Conservation (phyloP, 208 protist species). For the Acanthamoeba lenticulata region DNA sequence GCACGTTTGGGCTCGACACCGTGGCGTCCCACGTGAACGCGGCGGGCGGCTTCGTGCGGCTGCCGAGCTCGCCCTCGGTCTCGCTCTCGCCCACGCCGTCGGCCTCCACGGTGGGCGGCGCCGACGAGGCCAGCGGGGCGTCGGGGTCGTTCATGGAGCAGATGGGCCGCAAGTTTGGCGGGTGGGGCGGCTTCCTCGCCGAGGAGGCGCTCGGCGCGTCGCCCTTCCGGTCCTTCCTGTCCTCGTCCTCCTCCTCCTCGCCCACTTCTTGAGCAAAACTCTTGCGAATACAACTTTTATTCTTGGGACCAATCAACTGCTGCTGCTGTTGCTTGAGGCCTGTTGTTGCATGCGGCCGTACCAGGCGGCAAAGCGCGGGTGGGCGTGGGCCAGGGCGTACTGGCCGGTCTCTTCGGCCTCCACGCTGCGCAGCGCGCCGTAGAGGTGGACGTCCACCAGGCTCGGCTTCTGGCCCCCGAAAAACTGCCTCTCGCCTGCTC, state of each 20-base stretch:
- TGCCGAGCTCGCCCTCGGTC: background rate
- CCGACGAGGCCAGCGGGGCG: background rate
- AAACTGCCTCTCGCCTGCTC: background rate
- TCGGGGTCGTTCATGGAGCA: constrained; percentile 6
- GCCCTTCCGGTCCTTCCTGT: background rate
- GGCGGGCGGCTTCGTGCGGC: background rate
- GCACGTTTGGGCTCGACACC: background rate
- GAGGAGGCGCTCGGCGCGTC: background rate
- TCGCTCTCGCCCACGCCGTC: background rate
- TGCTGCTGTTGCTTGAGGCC: too few species aligned
- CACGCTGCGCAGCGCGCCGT: background rate
- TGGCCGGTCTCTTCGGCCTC: background rate
- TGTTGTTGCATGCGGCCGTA: background rate
- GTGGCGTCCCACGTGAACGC: background rate
- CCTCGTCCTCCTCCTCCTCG: background rate
- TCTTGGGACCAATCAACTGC: too few species aligned
- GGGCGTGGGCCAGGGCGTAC: background rate
- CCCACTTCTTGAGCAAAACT: too few species aligned
- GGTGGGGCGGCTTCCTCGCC: background rate
- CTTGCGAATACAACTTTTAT: too few species aligned
- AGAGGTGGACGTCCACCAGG: background rate
- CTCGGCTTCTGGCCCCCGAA: background rate
- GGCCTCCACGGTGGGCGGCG: background rate
- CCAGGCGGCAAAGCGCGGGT: background rate
- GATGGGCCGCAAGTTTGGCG: background rate